Base-by-base conservation (phyloP, 192 early-diverging fungal genomes). In the Dissophora globulifera region DNA sequence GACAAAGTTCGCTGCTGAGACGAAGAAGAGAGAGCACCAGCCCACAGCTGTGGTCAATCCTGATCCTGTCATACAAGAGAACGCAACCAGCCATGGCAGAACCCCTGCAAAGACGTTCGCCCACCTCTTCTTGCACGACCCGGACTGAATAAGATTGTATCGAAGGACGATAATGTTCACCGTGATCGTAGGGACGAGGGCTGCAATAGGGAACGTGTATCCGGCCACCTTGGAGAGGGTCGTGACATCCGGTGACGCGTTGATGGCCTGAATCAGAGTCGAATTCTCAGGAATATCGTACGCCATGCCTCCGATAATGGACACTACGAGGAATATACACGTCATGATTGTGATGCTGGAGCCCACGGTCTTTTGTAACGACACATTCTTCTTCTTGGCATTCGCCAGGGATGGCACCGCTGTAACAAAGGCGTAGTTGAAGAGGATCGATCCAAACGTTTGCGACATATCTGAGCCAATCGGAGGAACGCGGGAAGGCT, bases 381-480 rank as follows among this genome's bases (percentile, higher is more conserved):
- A 82, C 10, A 93, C 92, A 20, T 69, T 64, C 33, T 79, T 70
- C 59, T 86, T 79, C 59, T 88, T 85, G 8, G 85, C 84, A 56
- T 91, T 91, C 25, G 89, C 79, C 84, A 85, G 89, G 22, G 85
- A 87, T 0, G 90, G 90, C 17, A 91, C 67, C 4, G 90, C 89
- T 27, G 87, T 90, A 20, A 90, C 88, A 50, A 89, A 83, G 11
- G 88, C 85, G 50, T 84, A 93, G 60, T 91, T 93, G 48, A 91
- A 92, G 33, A 93, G 80, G 22, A 92, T 86, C 20, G 81, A 84
- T 5, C 89, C 90, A 33, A 93, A 75, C 1, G 87, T 84, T 29
- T 65, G 75, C 7, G 82, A 81, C 10, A 82, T 40, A 60, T 89
- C 78, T 10, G 27, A 19, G 9, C 89, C 90, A 7, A 89, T 22